phyloP scores from a whole-genome alignment of 257 asterid species.

The Solanum bulbocastanum region DNA sequence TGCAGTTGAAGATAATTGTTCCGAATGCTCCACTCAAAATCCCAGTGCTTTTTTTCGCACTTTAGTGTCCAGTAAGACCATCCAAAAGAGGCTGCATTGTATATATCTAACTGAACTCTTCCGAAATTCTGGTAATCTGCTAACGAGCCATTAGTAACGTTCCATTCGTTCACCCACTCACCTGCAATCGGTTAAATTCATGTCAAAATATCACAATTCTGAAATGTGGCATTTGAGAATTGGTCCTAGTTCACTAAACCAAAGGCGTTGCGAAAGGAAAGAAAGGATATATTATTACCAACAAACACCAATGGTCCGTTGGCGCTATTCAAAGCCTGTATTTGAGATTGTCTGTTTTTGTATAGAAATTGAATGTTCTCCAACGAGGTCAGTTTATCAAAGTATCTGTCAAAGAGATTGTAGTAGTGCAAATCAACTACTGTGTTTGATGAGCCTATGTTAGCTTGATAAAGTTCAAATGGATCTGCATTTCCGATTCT shows the following conservation, averaged over 20 bases:
- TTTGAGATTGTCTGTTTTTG: slow-evolving; percentile 44
- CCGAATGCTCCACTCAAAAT: slow-evolving; percentile 68
- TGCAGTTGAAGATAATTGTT: slow-evolving; percentile 58
- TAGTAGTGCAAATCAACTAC: slow-evolving; percentile 75
- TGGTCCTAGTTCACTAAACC: neutral
- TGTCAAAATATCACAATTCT: neutral
- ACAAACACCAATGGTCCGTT: slow-evolving; percentile 72
- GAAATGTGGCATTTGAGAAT: neutral
- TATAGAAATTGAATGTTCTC: slow-evolving; percentile 50
- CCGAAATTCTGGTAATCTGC: slow-evolving; percentile 61
- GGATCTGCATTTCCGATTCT: slow-evolving; percentile 69
- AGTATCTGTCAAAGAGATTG: slow-evolving; percentile 53
- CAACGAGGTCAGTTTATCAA: slow-evolving; percentile 35
- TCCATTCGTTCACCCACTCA: slow-evolving; percentile 85
- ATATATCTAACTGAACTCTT: slow-evolving; percentile 57
- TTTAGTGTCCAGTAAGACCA: slow-evolving; percentile 80
- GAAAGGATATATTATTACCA: slow-evolving; percentile 22
- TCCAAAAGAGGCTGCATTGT: slow-evolving; percentile 64
- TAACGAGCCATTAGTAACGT: slow-evolving; percentile 37
- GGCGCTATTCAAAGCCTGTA: slow-evolving; percentile 50
- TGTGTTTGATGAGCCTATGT: slow-evolving; percentile 43
- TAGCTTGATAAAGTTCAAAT: slow-evolving; percentile 59
- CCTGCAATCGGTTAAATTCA: slow-evolving; percentile 31
- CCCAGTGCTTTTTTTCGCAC: slow-evolving; percentile 67
- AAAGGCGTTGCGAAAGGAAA: neutral